Evolutionary conservation across 2,329 filamentous ascomycete genomes (phyloP), one percentile per base, ranked within the genome.

Genomic region (Curvularia eragrostidis): DNA sequence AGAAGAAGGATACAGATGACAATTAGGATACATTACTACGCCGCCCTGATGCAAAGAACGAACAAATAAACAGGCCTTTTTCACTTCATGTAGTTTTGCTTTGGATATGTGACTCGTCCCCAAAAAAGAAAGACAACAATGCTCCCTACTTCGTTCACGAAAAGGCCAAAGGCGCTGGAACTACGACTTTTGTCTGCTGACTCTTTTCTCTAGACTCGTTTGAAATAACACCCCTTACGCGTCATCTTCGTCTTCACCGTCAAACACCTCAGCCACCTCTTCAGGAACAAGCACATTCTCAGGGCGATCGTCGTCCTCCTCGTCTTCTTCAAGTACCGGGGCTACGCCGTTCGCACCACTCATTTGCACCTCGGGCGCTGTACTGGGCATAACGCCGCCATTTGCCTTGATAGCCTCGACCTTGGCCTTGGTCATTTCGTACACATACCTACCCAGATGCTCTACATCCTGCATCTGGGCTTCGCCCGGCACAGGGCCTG

Each of bases 391-490:
- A 12, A 63, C 56, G 0, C 71, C 77, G 1, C 73, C 73, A 5
- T 73, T 75, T 46, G 75, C 78, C 63, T 82, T 86, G 68, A 88
- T 69, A 43, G 82, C 82, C 69, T 86, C 83, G 1, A 89, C 76
- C 76, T 88, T 89, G 7, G 87, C 87, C 70, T 89, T 86, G 3
- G 93, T 96, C 92, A 99, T 99, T 77, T 99, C 91, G 74, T 87
- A 97, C 21, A 99, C 94, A 76, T 97, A 99, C 78, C 97, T 90
- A 0, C 95, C 95, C 34, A 99, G 78, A 79, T 99, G 95, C 80
- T 99, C 94, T 1, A 98, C 89, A 32, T 90, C 87, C 68, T 94
- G 91, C 91, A 99, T 98, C 19, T 87, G 82, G 1, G 87, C 89
- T 21, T 78, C 78, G 48, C 79, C 81, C 1, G 80, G 72, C n/a